Evolutionary conservation across 257 asterid species (phyloP).

Genomic region (Cinchona pubescens): DNA sequence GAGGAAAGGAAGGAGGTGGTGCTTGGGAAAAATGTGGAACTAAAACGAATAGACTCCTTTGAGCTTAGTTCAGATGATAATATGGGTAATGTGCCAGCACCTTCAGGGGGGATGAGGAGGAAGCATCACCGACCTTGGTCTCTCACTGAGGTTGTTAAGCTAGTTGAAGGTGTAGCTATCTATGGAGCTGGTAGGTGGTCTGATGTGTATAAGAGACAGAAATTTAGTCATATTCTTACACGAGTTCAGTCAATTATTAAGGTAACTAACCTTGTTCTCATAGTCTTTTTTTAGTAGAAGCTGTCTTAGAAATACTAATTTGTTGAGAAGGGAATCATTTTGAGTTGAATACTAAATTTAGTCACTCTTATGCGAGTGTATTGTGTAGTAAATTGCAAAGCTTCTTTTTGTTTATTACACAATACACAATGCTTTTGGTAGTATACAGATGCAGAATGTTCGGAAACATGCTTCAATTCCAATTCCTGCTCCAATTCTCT

Average conservation of each 20-base stretch:
- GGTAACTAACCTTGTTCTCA: constrained; percentile 40
- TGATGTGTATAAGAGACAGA: constrained; percentile 81
- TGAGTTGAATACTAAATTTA: too few relatives aligned
- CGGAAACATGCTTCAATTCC: too few relatives aligned
- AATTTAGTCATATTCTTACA: constrained; percentile 76
- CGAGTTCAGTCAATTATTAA: constrained; percentile 95
- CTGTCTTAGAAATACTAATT: neutral
- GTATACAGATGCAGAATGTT: too few relatives aligned
- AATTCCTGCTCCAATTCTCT: too few relatives aligned
- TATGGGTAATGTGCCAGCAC: constrained; percentile 37
- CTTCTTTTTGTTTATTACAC: too few relatives aligned
- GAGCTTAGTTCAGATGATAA: constrained; percentile 57
- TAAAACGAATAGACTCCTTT: constrained; percentile 31
- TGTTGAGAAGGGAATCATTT: too few relatives aligned
- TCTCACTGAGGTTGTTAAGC: constrained; percentile 66
- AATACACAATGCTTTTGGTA: too few relatives aligned
- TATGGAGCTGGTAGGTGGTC: constrained; percentile 99
- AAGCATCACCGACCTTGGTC: too few relatives aligned
- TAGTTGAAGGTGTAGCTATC: constrained; percentile 91
- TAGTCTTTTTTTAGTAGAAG: constrained; percentile 1
- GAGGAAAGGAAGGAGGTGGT: constrained; percentile 47
- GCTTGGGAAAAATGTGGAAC: constrained; percentile 41
- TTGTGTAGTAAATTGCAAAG: too few relatives aligned
- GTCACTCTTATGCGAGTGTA: too few relatives aligned
- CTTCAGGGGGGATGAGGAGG: constrained; percentile 73